Conservation (phyloP, 495 filamentous ascomycete species). For the Cladorrhinum samala region DNA sequence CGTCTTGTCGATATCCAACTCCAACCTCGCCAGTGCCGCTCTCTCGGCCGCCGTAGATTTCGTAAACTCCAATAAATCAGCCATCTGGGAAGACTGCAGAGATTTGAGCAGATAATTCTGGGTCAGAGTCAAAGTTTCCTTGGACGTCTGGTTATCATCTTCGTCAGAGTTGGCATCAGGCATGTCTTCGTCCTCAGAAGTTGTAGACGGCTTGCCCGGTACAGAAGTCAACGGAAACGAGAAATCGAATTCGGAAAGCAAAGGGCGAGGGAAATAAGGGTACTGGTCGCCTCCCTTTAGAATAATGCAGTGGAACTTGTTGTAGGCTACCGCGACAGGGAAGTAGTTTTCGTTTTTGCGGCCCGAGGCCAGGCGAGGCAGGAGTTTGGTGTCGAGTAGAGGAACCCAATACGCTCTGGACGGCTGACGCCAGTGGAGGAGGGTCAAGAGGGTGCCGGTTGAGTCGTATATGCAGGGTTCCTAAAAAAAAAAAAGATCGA, state of each 20-base stretch:
- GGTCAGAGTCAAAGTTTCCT: constrained; percentile 52
- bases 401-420: constrained; percentile 89
- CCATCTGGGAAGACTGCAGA: constrained; percentile 60
- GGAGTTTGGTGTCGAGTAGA: constrained; percentile 75
- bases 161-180: constrained; percentile 4
- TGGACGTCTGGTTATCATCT: constrained; percentile 33
- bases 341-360: constrained; percentile 87
- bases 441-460: constrained; percentile 74
- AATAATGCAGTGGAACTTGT: constrained; percentile 97
- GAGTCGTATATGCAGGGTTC: constrained; percentile 94
- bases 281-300: constrained; percentile 90
- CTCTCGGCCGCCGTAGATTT: constrained; percentile 52
- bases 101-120: constrained; percentile 73
- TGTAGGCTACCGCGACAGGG: constrained; percentile 86
- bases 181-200: constrained; percentile 18
- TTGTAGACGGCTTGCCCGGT: constrained; percentile 22
- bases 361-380: constrained; percentile 75
- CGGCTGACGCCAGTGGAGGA: constrained; percentile 82
- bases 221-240: constrained; percentile 66
- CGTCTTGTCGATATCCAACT: constrained; percentile 78
- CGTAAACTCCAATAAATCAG: constrained; percentile 59
- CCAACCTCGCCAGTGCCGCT: constrained; percentile 59
- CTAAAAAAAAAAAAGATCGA: constrained; percentile 34
- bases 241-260: constrained; percentile 93
- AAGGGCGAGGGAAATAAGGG: constrained; percentile 88